phyloP scores from a whole-genome alignment of 768 basidiomycete species.

The Leccinum disarticulatum region DNA sequence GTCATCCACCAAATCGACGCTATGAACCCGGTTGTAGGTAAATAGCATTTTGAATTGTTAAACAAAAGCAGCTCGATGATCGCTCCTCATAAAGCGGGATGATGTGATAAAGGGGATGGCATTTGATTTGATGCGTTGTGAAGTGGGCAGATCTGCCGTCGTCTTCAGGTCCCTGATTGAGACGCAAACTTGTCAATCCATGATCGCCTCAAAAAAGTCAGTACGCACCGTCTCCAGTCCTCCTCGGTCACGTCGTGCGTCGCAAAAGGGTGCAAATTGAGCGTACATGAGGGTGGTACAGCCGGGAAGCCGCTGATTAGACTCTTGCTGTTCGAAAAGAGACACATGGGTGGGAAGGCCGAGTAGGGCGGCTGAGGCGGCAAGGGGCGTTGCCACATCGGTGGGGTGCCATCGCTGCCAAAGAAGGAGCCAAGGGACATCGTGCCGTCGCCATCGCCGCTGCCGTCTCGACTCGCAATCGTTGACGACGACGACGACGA shows the following conservation, averaged over 20 bases:
- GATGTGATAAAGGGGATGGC: conserved; percentile 6
- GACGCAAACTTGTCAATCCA: background rate
- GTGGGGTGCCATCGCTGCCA: conserved; percentile 26
- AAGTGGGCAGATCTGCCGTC: conserved; percentile 33
- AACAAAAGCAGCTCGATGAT: too few species aligned
- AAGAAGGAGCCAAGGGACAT: conserved; percentile 24
- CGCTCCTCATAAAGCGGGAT: background rate
- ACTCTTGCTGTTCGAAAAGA: conserved; percentile 27
- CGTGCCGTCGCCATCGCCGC: background rate
- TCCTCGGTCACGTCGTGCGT: conserved; percentile 46
- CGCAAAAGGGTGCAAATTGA: conserved; percentile 47
- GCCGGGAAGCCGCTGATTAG: conserved; percentile 45
- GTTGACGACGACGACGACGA: background rate
- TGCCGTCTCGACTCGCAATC: too few species aligned
- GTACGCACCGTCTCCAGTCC: conserved; percentile 44
- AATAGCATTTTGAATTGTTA: too few species aligned
- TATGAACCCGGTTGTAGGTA: conserved; percentile 20
- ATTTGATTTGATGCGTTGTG: conserved; percentile 34
- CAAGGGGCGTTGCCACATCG: conserved; percentile 25
- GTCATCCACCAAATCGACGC: conserved; percentile 40
- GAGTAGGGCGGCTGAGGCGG: conserved; percentile 12
- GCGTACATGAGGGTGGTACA: conserved; percentile 39
- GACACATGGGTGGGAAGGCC: conserved; percentile 26
- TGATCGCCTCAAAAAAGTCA: background rate
- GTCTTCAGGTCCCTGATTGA: conserved; percentile 27